These are phyloP conservation scores for Termitomyces sp. DNA, from an alignment of 1,284 basidiomycete species.

Conservation along the genomic window DNA sequence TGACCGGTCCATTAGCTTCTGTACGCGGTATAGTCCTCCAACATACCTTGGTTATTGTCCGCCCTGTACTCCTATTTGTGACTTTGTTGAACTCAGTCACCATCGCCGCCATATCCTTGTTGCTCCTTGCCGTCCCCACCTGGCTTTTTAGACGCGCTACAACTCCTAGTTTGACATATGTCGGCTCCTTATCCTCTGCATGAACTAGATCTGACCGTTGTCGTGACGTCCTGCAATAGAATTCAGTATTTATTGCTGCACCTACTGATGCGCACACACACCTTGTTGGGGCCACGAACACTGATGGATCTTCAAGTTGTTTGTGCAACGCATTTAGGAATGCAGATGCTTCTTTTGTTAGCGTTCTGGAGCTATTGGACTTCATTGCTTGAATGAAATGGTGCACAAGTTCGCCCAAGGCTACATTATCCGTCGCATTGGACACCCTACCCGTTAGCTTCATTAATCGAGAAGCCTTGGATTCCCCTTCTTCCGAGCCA, in stretches of 20 bases:
- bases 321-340: slow-evolving; percentile 65
- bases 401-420: slow-evolving; percentile 45
- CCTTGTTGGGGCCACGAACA: slow-evolving; percentile 50
- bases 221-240: slow-evolving; percentile 35
- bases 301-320: slow-evolving; percentile 61
- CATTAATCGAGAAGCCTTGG: slow-evolving; percentile 51
- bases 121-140: slow-evolving; percentile 44
- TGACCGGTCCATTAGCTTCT: neutral
- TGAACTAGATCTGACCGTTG: slow-evolving; percentile 26
- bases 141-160: slow-evolving; percentile 51
- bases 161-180: slow-evolving; percentile 50
- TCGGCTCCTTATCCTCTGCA: slow-evolving; percentile 32
- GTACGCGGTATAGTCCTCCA: neutral
- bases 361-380: slow-evolving; percentile 54
- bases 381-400: slow-evolving; percentile 58
- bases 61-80: slow-evolving; percentile 57
- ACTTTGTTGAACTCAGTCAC: slow-evolving; percentile 62
- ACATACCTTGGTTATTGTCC: slow-evolving; percentile 61
- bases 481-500: slow-evolving; percentile 34
- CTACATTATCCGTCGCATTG: slow-evolving; percentile 47
- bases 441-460: slow-evolving; percentile 39
- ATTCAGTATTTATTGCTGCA: neutral
- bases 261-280: slow-evolving; percentile 18
- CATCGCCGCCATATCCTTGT: slow-evolving; percentile 53
- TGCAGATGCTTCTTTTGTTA: slow-evolving; percentile 66